Conservation (phyloP, 495 filamentous ascomycete species). For the Penicillium lividum region DNA sequence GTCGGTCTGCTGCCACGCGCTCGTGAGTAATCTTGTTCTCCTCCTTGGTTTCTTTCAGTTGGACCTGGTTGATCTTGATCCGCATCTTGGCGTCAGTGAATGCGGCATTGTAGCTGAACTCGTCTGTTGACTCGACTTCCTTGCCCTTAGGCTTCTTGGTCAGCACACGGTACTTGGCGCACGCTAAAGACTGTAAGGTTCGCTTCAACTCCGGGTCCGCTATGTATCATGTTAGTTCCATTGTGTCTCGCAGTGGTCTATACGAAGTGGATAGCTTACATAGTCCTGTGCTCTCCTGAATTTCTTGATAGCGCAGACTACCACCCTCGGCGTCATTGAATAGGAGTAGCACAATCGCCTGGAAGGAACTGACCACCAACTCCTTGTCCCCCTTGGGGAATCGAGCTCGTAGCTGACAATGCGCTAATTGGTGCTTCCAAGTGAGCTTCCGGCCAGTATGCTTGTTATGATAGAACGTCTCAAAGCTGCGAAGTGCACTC, state of each 20-base stretch:
- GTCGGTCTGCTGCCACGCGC: slow-evolving; percentile 80
- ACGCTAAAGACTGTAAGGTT: slow-evolving; percentile 92
- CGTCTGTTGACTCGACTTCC: slow-evolving; percentile 74
- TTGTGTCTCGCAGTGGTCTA: not conserved
- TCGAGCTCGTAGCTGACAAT: slow-evolving; percentile 76
- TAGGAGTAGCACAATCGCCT: slow-evolving; percentile 87
- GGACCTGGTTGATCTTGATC: slow-evolving; percentile 98
- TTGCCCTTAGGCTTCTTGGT: slow-evolving; percentile 80
- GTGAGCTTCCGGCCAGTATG: slow-evolving; percentile 81
- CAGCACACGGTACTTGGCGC: slow-evolving; percentile 84
- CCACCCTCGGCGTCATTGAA: slow-evolving; percentile 72
- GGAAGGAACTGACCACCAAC: slow-evolving; percentile 81
- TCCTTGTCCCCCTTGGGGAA: slow-evolving; percentile 83
- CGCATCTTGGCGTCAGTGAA: slow-evolving; percentile 84
- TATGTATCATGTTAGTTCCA: slow-evolving; percentile 26
- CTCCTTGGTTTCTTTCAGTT: slow-evolving; percentile 87
- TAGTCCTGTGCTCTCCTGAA: slow-evolving; percentile 67
- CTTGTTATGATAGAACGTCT: slow-evolving; percentile 78
- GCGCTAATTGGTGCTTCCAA: slow-evolving; percentile 91
- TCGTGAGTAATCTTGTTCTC: slow-evolving; percentile 95
- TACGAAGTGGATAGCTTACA: slow-evolving; percentile 47
- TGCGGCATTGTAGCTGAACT: slow-evolving; percentile 72
- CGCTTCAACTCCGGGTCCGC: slow-evolving; percentile 77
- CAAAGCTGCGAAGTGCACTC: slow-evolving; percentile 68
- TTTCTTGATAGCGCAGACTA: slow-evolving; percentile 65